A percentile compares a stretch with the other conserved stretches of the same genome.
Evolutionary conservation across 805 yeast species (phyloP).

Genomic region (Candida tallmaniae): DNA sequence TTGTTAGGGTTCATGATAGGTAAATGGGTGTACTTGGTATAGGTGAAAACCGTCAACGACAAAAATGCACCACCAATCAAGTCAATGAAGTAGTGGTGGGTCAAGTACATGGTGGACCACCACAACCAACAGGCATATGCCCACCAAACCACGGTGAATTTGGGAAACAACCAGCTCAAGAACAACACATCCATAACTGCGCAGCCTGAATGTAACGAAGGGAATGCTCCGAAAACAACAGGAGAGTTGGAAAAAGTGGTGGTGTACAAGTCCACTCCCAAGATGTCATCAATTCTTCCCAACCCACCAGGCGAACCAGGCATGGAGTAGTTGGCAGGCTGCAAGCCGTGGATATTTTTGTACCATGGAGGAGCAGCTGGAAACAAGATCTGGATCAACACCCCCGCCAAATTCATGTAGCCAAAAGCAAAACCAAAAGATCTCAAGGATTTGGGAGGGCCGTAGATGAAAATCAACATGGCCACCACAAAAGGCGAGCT

Average conservation of each 20-base stretch:
- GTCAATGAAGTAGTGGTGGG: conserved; percentile 94
- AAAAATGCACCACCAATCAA: conserved; percentile 91
- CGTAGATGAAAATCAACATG: conserved; percentile 71
- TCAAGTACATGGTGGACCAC: conserved; percentile 98
- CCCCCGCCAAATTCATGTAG: conserved; percentile 86
- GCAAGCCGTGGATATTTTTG: conserved; percentile 74
- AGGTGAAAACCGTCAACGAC: conserved; percentile 63
- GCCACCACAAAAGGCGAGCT: conserved; percentile 89
- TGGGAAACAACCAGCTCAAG: conserved; percentile 78
- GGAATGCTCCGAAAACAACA: conserved; percentile 87
- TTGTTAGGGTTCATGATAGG: conserved; percentile 53
- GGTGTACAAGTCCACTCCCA: conserved; percentile 81
- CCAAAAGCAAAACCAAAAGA: conserved; percentile 93
- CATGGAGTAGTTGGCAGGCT: conserved; percentile 89
- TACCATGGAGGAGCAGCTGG: conserved; percentile 99
- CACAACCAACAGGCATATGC: conserved; percentile 88
- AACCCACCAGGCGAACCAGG: conserved; percentile 94
- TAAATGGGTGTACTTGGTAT: conserved; percentile 61
- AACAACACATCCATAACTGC: conserved; percentile 92
- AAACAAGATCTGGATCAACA: conserved; percentile 70
- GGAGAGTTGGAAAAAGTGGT: conserved; percentile 82
- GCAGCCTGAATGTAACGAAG: conserved; percentile 87
- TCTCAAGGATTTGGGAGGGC: conserved; percentile 83
- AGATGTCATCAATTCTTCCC: conserved; percentile 73
- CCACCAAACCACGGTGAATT: conserved; percentile 57